Conservation (phyloP, 352 stramenopile species). For the Phytophthora pisi region DNA sequence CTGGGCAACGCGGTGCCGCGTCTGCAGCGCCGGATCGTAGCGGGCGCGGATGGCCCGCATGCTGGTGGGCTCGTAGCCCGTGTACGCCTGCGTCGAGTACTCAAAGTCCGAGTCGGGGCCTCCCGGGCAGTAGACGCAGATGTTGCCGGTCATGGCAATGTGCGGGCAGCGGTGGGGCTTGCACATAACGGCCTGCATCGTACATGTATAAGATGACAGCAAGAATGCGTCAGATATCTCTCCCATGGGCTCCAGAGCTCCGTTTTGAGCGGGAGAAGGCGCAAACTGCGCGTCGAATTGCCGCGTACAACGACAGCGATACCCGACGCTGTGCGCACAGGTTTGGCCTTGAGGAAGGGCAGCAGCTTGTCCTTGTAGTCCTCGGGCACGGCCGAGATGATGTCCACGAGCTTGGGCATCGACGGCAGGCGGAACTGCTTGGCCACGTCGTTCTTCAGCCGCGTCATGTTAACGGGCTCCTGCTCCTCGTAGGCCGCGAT, state of each 20-base stretch:
- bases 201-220: not conserved
- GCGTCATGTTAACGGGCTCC: constrained; percentile 93
- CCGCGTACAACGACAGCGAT: constrained; percentile 92
- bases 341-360: constrained; percentile 95
- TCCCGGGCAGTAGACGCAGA: constrained; percentile 97
- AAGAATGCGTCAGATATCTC: not conserved
- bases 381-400: constrained; percentile 94
- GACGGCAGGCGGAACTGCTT: constrained; percentile 92
- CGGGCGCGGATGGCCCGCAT: constrained; percentile 96
- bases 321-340: constrained; percentile 94
- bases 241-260: not conserved
- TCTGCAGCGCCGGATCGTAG: constrained; percentile 96
- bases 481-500: constrained; percentile 92
- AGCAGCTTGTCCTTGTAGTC: constrained; percentile 92
- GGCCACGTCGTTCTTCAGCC: constrained; percentile 91
- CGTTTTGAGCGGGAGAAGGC: not conserved
- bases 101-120: constrained; percentile 98
- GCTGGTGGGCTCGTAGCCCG: constrained; percentile 96
- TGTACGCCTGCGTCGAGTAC: constrained; percentile 97
- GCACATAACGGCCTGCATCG: constrained; percentile 92
- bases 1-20: constrained; percentile 92
- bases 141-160: constrained; percentile 96
- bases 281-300: not conserved
- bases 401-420: constrained; percentile 95
- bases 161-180: constrained; percentile 98